phyloP scores from a whole-genome alignment of 305 asterid species.

The Lippia alba region DNA sequence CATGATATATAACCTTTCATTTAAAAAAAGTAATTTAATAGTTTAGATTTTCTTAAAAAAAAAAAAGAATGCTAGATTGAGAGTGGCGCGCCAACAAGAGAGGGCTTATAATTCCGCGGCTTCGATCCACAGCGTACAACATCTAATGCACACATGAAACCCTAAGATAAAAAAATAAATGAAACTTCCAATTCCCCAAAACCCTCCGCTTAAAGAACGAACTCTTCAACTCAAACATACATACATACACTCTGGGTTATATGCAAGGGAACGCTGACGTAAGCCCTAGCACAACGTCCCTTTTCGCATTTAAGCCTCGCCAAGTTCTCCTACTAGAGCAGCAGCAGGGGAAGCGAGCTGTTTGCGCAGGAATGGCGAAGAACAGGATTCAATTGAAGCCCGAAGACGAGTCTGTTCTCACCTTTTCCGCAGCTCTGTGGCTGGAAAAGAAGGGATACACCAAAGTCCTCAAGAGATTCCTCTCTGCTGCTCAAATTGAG shows the following conservation, averaged over 20 bases:
- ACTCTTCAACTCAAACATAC: neutral
- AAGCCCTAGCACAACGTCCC: constrained; percentile 38
- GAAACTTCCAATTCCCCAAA: constrained; percentile 21
- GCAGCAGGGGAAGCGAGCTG: constrained; percentile 33
- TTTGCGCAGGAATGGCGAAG: constrained; percentile 37
- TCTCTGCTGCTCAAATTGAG: constrained; percentile 54
- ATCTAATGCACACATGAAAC: constrained; percentile 7
- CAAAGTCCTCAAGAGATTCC: constrained; percentile 56
- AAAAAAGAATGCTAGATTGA: too few relatives aligned
- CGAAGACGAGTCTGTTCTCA: constrained; percentile 47
- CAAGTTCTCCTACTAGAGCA: constrained; percentile 47
- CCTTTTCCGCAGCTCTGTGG: constrained; percentile 50
- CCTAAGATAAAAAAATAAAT: constrained; percentile 24
- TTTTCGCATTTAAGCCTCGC: constrained; percentile 52
- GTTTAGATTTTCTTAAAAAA: too few relatives aligned
- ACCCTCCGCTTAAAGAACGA: constrained; percentile 13
- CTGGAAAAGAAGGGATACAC: constrained; percentile 50
- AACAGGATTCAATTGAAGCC: constrained; percentile 36
- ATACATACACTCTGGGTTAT: constrained; percentile 11
- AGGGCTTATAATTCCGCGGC: neutral
- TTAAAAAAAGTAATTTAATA: too few relatives aligned
- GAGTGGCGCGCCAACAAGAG: neutral
- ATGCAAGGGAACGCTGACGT: constrained; percentile 42
- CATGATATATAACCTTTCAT: too few relatives aligned
- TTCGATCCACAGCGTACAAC: constrained; percentile 22